Base-by-base conservation (phyloP, 129 eudicot species). In the Escallonia herrerae region DNA sequence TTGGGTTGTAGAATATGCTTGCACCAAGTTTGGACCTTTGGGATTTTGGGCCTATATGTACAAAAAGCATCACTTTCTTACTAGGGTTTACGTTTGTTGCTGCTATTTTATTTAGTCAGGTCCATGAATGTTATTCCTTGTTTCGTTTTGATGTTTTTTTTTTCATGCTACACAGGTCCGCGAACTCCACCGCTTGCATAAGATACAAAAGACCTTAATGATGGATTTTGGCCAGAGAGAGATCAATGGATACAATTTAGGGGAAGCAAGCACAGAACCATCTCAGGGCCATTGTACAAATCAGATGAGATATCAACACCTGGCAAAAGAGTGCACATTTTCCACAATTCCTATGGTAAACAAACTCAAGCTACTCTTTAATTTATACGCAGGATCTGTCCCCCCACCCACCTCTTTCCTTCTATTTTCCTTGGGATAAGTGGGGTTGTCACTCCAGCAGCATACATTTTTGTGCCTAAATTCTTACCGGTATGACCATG, bases 151-250 rank as follows among this genome's bases (percentile, higher is more conserved):
- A 54, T 45, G 56, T 52, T 70, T 5, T 67, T 64, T 13, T 63
- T 43, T 22, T 15, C 62, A 6, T 37, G 38, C 42, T 61, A 43
- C 40, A 11, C 55, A 79, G 87, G 87, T 79, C 62, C 72, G 66
- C 53, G 87, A 85, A 76, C 78, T 80, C 43, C 85, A 82, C 56
- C 79, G 70, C 3, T 14, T 79, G 68, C 69, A 75, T 77, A 43
- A 47, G 46, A 70, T 75, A 4, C 86, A 82, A 54, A 77, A 58
- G 71, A 58, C 74, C 44, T 52, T 72, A 58, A 77, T 80, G 84
- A 77, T 57, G 72, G 62, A 77, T 40, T 67, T 64, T 73, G 60
- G 45, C 58, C 42, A 14, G 56, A 50, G 64, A 69, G 79, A 58
- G 65, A n/a, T 63, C 41, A 66, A 50, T 68, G 55, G 62, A 39